Percentiles rank a stretch among this genome's conserved stretches.
These are phyloP conservation scores for Thraustochytrium striatum DNA, from an alignment of 352 stramenopile species.

Conservation along the genomic window DNA sequence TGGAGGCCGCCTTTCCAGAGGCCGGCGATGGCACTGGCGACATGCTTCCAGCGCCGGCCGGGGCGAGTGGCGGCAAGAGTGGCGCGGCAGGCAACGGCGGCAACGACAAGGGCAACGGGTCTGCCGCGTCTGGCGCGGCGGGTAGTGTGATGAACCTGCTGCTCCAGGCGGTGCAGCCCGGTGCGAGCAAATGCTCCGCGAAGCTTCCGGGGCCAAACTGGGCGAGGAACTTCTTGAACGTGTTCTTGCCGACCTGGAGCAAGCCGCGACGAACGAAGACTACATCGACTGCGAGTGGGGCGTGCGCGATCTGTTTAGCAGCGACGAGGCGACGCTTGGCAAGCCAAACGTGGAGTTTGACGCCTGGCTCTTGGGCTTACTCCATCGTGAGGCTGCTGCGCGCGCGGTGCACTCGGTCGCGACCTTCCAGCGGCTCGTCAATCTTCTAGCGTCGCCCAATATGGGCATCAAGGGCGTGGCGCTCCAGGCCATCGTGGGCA, in stretches of 20 bases:
- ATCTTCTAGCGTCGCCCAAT: constrained; percentile 52
- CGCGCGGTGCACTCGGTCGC: constrained; percentile 13
- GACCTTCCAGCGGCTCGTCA: constrained; percentile 52
- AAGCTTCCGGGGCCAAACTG: constrained; percentile 37
- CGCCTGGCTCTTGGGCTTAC: constrained; percentile 63
- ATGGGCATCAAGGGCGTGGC: constrained; percentile 53
- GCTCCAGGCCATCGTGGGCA: constrained; percentile 50
- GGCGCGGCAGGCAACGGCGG: neutral
- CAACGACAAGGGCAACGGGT: constrained; percentile 40
- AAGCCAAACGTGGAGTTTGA: constrained; percentile 72
- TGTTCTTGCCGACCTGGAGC: constrained; percentile 65
- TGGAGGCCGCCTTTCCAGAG: neutral
- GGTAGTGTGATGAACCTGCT: constrained; percentile 45
- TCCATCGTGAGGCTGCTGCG: constrained; percentile 53
- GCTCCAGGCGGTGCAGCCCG: constrained; percentile 2
- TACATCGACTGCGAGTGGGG: constrained; percentile 73
- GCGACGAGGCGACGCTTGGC: constrained; percentile 59
- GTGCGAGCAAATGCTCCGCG: neutral
- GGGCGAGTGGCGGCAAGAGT: constrained; percentile 27
- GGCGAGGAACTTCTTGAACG: constrained; percentile 58
- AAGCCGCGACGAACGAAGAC: constrained; percentile 56
- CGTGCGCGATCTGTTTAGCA: constrained; percentile 61
- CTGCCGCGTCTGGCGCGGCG: constrained; percentile 40
- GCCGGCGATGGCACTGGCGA: neutral
- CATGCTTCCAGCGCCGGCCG: neutral